A percentile compares a stretch with the other conserved stretches of the same genome.
Evolutionary conservation across 2,329 filamentous ascomycete species (phyloP).

Genomic region (Cercospora zeae-maydis): DNA sequence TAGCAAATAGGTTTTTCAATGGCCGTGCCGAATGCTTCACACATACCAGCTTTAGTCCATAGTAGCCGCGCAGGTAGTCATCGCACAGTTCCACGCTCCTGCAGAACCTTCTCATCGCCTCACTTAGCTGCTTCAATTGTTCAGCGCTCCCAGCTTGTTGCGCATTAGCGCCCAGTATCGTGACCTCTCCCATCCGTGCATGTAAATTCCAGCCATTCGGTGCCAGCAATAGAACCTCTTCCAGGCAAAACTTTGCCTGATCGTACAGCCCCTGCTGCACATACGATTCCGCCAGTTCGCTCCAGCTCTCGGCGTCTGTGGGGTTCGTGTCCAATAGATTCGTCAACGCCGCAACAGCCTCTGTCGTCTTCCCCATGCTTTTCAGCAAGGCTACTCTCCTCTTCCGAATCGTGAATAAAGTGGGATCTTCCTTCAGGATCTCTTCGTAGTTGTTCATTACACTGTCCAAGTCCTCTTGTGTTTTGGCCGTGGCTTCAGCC

Average conservation of each 20-base stretch:
- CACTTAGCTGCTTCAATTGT: slow-evolving; percentile 55
- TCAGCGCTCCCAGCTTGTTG: slow-evolving; percentile 37
- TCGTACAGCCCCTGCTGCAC: slow-evolving; percentile 70
- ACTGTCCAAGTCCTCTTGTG: slow-evolving; percentile 60
- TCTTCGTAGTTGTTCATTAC: slow-evolving; percentile 76
- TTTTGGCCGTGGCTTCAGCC: slow-evolving; percentile 74
- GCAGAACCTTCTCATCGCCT: slow-evolving; percentile 79
- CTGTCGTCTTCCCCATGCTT: slow-evolving; percentile 64
- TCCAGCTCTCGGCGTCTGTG: slow-evolving; percentile 90
- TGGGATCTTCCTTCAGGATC: slow-evolving; percentile 67
- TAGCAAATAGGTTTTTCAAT: slow-evolving; percentile 5
- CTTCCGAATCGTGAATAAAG: slow-evolving; percentile 83
- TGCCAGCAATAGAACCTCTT: slow-evolving; percentile 81
- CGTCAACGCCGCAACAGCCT: slow-evolving; percentile 72
- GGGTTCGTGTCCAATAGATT: slow-evolving; percentile 77
- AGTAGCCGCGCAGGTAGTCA: slow-evolving; percentile 86
- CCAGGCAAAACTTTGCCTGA: slow-evolving; percentile 82
- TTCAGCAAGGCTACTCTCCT: slow-evolving; percentile 75
- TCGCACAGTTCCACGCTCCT: slow-evolving; percentile 92
- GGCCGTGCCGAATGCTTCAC: slow-evolving; percentile 46
- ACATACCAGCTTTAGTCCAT: slow-evolving; percentile 69
- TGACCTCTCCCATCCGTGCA: slow-evolving; percentile 77
- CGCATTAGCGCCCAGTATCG: slow-evolving; percentile 60
- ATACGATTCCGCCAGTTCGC: slow-evolving; percentile 86
- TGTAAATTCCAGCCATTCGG: slow-evolving; percentile 98